These are phyloP conservation scores for Metroxylon sagu DNA, from an alignment of 176 grass and related monocot genomes.

Conservation along the genomic window DNA sequence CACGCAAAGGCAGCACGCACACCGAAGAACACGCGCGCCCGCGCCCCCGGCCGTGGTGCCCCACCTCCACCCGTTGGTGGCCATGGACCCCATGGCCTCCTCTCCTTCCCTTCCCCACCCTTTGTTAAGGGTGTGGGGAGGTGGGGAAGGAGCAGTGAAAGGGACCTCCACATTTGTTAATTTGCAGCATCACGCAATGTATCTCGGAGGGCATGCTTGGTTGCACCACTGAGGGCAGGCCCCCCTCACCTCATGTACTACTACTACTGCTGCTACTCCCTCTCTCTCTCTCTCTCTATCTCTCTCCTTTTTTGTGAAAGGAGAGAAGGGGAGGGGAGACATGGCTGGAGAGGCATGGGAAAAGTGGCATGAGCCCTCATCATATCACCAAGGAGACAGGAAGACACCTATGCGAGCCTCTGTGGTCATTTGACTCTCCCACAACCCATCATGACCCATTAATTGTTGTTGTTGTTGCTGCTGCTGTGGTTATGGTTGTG, in stretches of 20 bases:
- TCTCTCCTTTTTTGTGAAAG: conserved; percentile 16
- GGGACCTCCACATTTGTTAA: conserved; percentile 4
- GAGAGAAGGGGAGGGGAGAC: conserved; percentile 16
- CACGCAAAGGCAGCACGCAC: conserved; percentile 20
- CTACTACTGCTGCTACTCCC: neutral
- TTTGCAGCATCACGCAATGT: conserved; percentile 15
- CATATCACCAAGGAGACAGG: conserved; percentile 40
- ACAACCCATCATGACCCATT: conserved; percentile 67
- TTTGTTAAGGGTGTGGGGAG: neutral
- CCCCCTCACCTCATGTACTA: too few species aligned
- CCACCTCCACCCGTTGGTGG: conserved; percentile 2
- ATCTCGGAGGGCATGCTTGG: conserved; percentile 5
- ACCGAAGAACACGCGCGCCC: conserved; percentile 20
- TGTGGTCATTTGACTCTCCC: conserved; percentile 54
- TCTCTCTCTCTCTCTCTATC: neutral
- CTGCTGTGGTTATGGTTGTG: neutral
- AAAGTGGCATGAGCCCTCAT: conserved; percentile 63
- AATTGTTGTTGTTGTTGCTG: conserved; percentile 33
- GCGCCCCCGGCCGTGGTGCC: neutral
- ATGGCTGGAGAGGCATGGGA: conserved; percentile 46
- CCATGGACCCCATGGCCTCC: neutral
- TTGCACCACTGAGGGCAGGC: neutral
- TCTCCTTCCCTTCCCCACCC: neutral
- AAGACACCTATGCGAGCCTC: conserved; percentile 39
- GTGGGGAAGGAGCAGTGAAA: neutral